Evolutionary conservation across 495 filamentous ascomycete genomes (phyloP).

Genomic region (Chaetomidium leptoderma): DNA sequence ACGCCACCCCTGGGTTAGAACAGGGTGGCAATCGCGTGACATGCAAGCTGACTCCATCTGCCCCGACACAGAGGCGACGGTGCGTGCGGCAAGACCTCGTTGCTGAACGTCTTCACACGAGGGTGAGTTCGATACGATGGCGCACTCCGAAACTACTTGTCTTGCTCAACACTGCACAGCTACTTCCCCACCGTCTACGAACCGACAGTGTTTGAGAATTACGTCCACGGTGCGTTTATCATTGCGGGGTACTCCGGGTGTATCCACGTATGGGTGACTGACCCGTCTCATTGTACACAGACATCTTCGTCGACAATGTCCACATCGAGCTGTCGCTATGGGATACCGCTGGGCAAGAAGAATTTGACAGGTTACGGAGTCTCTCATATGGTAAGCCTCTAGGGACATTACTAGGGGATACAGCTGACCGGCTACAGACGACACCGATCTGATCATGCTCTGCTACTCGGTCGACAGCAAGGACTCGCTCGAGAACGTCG

Average conservation of each 20-base stretch:
- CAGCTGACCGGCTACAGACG: slow-evolving; percentile 43
- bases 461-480: slow-evolving; percentile 96
- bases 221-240: slow-evolving; percentile 77
- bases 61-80: slow-evolving; percentile 75
- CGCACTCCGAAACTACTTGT: not conserved
- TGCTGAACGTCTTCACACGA: slow-evolving; percentile 97
- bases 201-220: slow-evolving; percentile 98
- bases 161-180: slow-evolving; percentile 40
- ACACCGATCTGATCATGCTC: slow-evolving; percentile 97
- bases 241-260: not conserved
- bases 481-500: slow-evolving; percentile 96
- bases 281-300: slow-evolving; percentile 40
- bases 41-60: slow-evolving; percentile 28
- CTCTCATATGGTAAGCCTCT: slow-evolving; percentile 70
- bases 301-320: slow-evolving; percentile 94
- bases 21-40: not conserved
- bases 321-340: slow-evolving; percentile 97
- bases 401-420: not conserved
- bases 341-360: slow-evolving; percentile 98
- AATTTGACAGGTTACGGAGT: slow-evolving; percentile 94
- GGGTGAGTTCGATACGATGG: slow-evolving; percentile 54
- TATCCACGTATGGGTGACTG: not conserved
- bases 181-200: slow-evolving; percentile 99
- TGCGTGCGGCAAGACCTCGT: slow-evolving; percentile 94
- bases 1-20: not conserved